phyloP scores from a whole-genome alignment of 768 basidiomycete species.

The Lyophyllum semitale region DNA sequence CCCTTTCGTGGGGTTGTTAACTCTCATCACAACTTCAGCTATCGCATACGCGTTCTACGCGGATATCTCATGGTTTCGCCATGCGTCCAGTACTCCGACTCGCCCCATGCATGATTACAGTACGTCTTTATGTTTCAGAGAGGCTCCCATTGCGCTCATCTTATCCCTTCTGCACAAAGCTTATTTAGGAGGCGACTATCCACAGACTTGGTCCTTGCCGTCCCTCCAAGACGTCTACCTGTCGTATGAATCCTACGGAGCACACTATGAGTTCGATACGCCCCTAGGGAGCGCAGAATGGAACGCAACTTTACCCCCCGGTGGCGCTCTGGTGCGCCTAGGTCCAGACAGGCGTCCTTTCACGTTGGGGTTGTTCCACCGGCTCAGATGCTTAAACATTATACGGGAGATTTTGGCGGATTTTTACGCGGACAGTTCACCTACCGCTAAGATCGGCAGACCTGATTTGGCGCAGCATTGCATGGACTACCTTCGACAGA shows the following conservation, averaged over 20 bases:
- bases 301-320: background rate
- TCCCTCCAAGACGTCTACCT: background rate
- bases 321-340: background rate
- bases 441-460: background rate
- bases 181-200: background rate
- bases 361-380: conserved; percentile 37
- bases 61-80: no score
- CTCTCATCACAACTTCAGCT: no score
- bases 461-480: conserved; percentile 17
- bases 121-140: no score
- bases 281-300: background rate
- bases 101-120: no score
- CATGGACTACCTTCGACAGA: conserved; percentile 23
- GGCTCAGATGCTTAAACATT: conserved; percentile 36
- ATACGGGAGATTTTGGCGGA: conserved; percentile 19
- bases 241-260: background rate
- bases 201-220: background rate
- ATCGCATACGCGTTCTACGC: no score
- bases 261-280: background rate
- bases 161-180: no score
- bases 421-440: background rate
- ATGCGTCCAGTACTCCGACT: no score
- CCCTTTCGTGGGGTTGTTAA: no score
- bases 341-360: conserved; percentile 12
- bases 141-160: no score